Base-by-base conservation (phyloP, 2,329 filamentous ascomycete genomes). In the Xylariales sp. region DNA sequence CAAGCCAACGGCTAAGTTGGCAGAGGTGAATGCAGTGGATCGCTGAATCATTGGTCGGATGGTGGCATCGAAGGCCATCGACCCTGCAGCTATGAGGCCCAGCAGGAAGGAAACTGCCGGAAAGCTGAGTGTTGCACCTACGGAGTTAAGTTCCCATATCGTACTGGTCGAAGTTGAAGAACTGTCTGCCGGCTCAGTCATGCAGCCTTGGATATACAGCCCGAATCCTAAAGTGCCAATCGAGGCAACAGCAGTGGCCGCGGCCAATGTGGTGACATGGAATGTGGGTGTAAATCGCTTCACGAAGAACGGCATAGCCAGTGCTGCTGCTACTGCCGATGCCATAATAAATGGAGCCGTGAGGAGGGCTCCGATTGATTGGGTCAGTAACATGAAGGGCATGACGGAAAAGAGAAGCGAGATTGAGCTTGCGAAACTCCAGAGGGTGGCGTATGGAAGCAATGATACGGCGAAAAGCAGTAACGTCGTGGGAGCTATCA, bases 11-110 rank as follows among this genome's bases (percentile, higher is more conserved):
- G 59, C 59, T 18, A 74, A 59, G 51, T 65, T 74, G 5, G 68
- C 62, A 3, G 64, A 68, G 0, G 71, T 75, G 46, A 71, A 76
- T 33, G 67, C 65, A 6, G 71, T 68, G 22, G 70, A 74, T n/a
- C 65, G 61, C 19, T 62, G 60, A 32, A 76, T 61, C 19, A 71
- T 52, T 2, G 71, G 70, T 3, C 59, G 55, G 2, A 62, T 59
- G 1, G 66, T 62, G 3, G 62, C 59, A 40, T 71, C 66, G 5
- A 76, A 57, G 2, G 61, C 49, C 19, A 63, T 54, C 0, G 58
- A 56, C 15, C 70, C 72, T 1, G 63, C 64, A 0, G 71, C 71
- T 1, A 76, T 55, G 7, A 76, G 58, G 7, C 66, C 73, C 1
- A 76, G 62, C 3, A 72, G 58, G 28, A 75, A 58, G 10, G 68